These are phyloP conservation scores for Epichloe bromicola DNA, from an alignment of 2,329 filamentous ascomycete species.

Conservation along the genomic window DNA sequence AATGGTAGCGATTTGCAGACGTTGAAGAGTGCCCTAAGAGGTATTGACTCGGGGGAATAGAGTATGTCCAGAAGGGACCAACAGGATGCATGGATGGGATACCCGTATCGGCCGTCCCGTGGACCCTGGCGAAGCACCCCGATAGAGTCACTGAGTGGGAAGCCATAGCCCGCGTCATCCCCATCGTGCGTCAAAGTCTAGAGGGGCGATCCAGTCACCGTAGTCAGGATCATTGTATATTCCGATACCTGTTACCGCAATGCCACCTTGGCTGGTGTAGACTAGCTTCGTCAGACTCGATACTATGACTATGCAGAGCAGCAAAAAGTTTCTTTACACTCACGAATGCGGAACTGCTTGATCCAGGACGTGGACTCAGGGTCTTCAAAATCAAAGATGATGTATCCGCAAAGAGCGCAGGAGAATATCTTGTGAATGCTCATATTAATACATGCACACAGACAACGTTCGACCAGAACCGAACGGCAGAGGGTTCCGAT, in stretches of 20 bases:
- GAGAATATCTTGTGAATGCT: too few relatives aligned
- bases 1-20: slow-evolving; percentile 6
- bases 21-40: slow-evolving; percentile 3
- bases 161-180: slow-evolving; percentile 1
- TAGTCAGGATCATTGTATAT: neutral
- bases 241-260: slow-evolving; percentile 6
- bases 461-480: too few relatives aligned
- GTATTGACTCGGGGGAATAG: slow-evolving; percentile 2
- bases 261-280: slow-evolving; percentile 4
- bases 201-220: slow-evolving; percentile 3
- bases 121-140: slow-evolving; percentile 2
- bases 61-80: slow-evolving; percentile 7
- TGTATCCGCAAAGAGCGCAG: too few relatives aligned
- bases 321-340: neutral
- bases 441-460: too few relatives aligned
- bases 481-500: too few relatives aligned
- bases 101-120: slow-evolving; percentile 6
- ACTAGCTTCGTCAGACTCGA: slow-evolving; percentile 2
- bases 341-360: slow-evolving; percentile 6
- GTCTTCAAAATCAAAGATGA: neutral
- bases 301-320: neutral
- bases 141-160: neutral
- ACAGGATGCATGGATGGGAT: slow-evolving; percentile 8
- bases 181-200: slow-evolving; percentile 5
- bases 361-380: slow-evolving; percentile 3